These are phyloP conservation scores for Sugiyamaella qingdaonensis DNA, from an alignment of 805 yeast genomes.

Conservation along the genomic window DNA sequence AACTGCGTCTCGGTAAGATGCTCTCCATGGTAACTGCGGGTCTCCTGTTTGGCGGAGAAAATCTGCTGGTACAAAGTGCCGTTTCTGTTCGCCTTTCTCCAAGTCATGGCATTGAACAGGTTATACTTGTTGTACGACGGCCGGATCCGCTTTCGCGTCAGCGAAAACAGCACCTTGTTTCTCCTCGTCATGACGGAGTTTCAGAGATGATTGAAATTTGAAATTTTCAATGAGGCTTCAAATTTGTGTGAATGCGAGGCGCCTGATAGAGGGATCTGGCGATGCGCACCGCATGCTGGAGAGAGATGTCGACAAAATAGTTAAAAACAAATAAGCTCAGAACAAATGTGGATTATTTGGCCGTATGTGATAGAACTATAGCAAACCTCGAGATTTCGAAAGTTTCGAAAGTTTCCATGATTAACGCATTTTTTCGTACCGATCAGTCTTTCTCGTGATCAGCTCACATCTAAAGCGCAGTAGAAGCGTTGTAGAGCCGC, in stretches of 20 bases:
- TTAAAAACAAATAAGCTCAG: too few relatives aligned
- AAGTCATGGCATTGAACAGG: constrained; percentile 77
- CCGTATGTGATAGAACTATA: too few relatives aligned
- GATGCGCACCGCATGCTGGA: neutral
- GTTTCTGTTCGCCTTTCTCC: constrained; percentile 54
- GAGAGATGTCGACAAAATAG: too few relatives aligned
- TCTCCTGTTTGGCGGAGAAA: constrained; percentile 86
- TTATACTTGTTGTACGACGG: constrained; percentile 90
- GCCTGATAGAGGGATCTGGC: neutral
- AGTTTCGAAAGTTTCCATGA: too few relatives aligned
- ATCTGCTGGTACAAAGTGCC: constrained; percentile 85
- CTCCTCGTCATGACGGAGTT: constrained; percentile 15
- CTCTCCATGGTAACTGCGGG: constrained; percentile 95
- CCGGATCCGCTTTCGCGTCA: constrained; percentile 48
- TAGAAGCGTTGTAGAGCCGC: too few relatives aligned
- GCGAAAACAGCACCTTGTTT: constrained; percentile 30
- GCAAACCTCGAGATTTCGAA: too few relatives aligned
- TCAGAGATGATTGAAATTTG: neutral
- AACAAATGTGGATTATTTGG: too few relatives aligned
- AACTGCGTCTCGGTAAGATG: constrained; percentile 80
- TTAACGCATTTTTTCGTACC: too few relatives aligned
- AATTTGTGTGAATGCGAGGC: too few relatives aligned
- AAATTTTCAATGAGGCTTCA: too few relatives aligned
- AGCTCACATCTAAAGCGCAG: too few relatives aligned
- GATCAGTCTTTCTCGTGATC: too few relatives aligned